phyloP scores from a whole-genome alignment of 2,329 filamentous ascomycete genomes.

The Fusarium sp. region DNA sequence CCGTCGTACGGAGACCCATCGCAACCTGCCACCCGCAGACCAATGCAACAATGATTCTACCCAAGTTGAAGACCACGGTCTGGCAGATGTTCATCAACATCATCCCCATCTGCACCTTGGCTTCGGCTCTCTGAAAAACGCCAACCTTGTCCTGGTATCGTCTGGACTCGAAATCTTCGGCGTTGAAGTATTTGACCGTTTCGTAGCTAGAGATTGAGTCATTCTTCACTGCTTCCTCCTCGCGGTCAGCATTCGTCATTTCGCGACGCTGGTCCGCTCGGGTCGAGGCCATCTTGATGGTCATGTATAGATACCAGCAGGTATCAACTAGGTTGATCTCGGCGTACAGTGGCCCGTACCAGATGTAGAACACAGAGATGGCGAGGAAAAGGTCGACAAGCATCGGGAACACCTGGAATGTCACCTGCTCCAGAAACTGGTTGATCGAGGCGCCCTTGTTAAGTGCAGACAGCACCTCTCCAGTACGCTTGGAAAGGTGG shows the following conservation, averaged over 20 bases:
- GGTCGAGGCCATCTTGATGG: conserved; percentile 94
- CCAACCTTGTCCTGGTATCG: conserved; percentile 78
- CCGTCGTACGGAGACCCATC: conserved; percentile 71
- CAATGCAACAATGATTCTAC: conserved; percentile 77
- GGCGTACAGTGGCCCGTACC: conserved; percentile 78
- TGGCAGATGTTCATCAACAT: conserved; percentile 86
- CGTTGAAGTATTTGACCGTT: conserved; percentile 92
- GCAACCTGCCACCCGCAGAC: conserved; percentile 83
- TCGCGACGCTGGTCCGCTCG: conserved; percentile 89
- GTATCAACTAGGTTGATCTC: conserved; percentile 91
- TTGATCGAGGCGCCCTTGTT: conserved; percentile 98
- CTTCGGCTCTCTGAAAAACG: conserved; percentile 79
- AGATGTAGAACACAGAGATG: conserved; percentile 78
- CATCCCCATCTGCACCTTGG: conserved; percentile 80
- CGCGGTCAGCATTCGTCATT: conserved; percentile 94
- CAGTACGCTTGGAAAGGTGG: conserved; percentile 95
- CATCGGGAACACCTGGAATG: conserved; percentile 96
- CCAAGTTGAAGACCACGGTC: conserved; percentile 82
- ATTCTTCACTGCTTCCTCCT: conserved; percentile 98
- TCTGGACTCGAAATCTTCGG: conserved; percentile 81
- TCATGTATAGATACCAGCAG: conserved; percentile 96
- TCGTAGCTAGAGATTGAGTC: conserved; percentile 99
- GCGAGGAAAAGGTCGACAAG: conserved; percentile 89
- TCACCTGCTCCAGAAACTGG: conserved; percentile 94
- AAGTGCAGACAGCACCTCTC: conserved; percentile 93